Evolutionary conservation across 2,329 filamentous ascomycete species (phyloP), one percentile per base, ranked within the genome.

Genomic region (Arthrobotrys pseudoclavata): DNA sequence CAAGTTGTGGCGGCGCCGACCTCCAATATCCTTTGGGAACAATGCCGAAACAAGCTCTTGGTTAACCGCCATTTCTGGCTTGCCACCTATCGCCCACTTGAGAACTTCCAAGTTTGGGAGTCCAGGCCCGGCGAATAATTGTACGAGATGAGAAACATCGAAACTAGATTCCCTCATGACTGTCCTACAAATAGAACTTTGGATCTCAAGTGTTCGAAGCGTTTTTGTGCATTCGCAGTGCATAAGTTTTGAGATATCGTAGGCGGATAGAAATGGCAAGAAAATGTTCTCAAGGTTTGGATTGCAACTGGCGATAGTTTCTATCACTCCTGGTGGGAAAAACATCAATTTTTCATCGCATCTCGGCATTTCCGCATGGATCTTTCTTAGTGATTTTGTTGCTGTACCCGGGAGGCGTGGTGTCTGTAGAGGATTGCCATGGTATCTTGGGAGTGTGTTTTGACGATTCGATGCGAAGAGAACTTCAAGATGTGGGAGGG

Each of bases 261-360:
- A 53, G 34, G 37, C 61, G 13, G 74, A 71, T 9, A 78, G 34
- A 20, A 71, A 78, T 2, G 74, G 74, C 3, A 78, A 24, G 55
- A 78, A 78, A 18, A 78, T 69, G 13, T 78, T 47, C 62, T 72
- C 67, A 26, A 78, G 67, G 4, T 67, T 61, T 13, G 68, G 68
- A 26, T 78, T 78, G 57, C 63, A 68, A 18, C 50, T 68, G 7
- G 74, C 48, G 15, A 78, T 78, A 3, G 74, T 71, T 42, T 68
- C 67, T 18, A 78, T 40, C 13, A 78, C 74, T 1, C 68, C 68
- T 12, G 74, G 74, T 22, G 74, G 74, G 48, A 78, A 71, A 55
- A 78, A 72, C 67, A 78, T 71, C 26, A 78, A 42, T 20, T 78
- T 78, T 15, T 78, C 61, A 20, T 78, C 74, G 13, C 68, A 69